phyloP scores from a whole-genome alignment of 176 grass and related monocot genomes.

The Bonia amplexicaulis region DNA sequence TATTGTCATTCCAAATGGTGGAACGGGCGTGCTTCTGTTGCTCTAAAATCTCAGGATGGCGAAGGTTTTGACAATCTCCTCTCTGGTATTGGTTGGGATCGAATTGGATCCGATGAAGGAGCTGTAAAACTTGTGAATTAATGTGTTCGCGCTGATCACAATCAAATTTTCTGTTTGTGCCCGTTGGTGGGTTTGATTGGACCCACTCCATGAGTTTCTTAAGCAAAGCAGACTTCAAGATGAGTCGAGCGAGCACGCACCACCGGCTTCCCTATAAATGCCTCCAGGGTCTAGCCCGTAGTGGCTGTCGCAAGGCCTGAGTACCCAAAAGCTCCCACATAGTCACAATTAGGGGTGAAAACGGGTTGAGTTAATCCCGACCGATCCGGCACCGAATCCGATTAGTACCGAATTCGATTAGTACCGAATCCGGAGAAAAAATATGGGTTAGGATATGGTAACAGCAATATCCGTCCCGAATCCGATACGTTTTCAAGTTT shows the following conservation, averaged over 20 bases:
- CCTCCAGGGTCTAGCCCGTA: no score
- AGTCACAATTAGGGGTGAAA: no score
- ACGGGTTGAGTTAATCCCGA: no score
- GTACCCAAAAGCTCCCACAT: no score
- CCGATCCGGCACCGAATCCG: no score
- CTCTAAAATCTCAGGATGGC: not conserved
- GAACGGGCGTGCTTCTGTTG: not conserved
- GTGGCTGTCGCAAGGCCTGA: no score
- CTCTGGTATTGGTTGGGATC: constrained; percentile 8
- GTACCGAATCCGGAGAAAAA: no score
- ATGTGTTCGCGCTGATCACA: not conserved
- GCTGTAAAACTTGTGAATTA: not conserved
- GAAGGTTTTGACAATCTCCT: not conserved
- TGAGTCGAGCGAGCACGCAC: not conserved
- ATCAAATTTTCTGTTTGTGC: not conserved
- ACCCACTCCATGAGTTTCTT: not conserved
- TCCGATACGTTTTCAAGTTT: no score
- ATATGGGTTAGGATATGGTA: no score
- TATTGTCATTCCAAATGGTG: constrained; percentile 5
- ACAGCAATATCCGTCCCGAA: no score
- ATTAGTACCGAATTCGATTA: no score
- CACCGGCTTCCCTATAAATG: no score
- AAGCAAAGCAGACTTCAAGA: not conserved
- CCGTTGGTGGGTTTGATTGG: not conserved
- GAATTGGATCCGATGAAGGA: not conserved